Base-by-base conservation (phyloP, 208 protist genomes). In the Trypanosoma boissoni region DNA sequence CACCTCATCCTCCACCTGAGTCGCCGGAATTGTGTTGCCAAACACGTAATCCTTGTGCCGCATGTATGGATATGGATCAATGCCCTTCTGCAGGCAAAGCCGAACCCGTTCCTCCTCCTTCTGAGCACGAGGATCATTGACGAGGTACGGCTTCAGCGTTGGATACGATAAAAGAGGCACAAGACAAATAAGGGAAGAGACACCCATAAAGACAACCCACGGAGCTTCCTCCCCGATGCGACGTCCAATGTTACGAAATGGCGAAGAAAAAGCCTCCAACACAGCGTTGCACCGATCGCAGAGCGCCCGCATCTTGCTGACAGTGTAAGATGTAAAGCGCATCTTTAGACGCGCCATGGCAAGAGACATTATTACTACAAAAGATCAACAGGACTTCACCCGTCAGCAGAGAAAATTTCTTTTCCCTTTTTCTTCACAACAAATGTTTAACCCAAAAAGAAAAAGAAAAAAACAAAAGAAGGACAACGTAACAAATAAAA, bases 1-100 rank as follows among this genome's bases (percentile, higher is more conserved):
- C n/a, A 37, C 48, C 56, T 91, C 71, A 6, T 58, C 63, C 43
- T 85, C 70, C 14, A 18, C 51, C 6, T 67, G 51, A 32, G 78
- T 70, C 4, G 58, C 55, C 0, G 80, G 71, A 0, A 75, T 67
- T 3, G 56, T 45, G 64, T 92, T 89, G 53, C 89, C 89, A 68
- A 84, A 91, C 3, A 92, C 75, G 60, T 75, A 80, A 16, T 93
- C 79, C 75, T 92, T 92, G 61, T 88, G 68, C 7, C 68, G 74
- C 80, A 95, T 86, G 64, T 87, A 90, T 12, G 89, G 89, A 54
- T 91, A 95, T 1, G 89, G 89, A 54, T 95, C 89, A 43, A 95
- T 85, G 46, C 89, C 89, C 63, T 95, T 95, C 65, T 95, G 83
- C 56, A 95, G 73, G 58, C 89, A 95, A 42, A 93, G 49, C 7